phyloP scores from a whole-genome alignment of 2,329 filamentous ascomycete species.

The Pseudocercospora macadamiae region DNA sequence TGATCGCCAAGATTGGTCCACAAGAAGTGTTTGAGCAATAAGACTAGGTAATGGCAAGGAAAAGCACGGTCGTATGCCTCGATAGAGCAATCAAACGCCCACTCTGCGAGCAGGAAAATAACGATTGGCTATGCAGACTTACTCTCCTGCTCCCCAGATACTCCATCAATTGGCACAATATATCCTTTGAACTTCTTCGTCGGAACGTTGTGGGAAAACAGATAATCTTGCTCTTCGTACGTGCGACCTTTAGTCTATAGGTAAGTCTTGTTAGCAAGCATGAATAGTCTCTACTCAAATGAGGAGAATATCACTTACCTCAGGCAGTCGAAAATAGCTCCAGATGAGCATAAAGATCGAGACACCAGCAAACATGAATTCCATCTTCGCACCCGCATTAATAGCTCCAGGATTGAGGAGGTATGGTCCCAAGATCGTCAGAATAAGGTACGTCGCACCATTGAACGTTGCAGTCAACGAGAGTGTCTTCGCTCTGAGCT shows the following conservation, averaged over 20 bases:
- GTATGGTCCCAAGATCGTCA: constrained; percentile 3
- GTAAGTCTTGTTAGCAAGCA: not conserved
- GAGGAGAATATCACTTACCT: constrained; percentile 4
- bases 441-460: not conserved
- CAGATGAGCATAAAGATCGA: constrained; percentile 4
- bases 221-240: constrained; percentile 8
- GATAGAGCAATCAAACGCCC: too few relatives aligned
- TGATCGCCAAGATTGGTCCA: not conserved
- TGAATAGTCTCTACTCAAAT: too few relatives aligned
- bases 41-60: not conserved
- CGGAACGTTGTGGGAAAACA: constrained; percentile 3
- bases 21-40: not conserved
- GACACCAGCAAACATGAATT: constrained; percentile 1
- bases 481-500: constrained; percentile 3
- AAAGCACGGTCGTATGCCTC: too few relatives aligned
- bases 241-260: not conserved
- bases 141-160: not conserved
- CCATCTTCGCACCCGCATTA: constrained; percentile 6
- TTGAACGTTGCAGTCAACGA: constrained; percentile 1
- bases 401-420: constrained; percentile 3
- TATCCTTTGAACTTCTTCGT: constrained; percentile 6
- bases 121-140: not conserved
- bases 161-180: constrained; percentile 1
- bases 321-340: constrained; percentile 1
- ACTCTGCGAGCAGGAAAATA: too few relatives aligned